Conservation (phyloP, 2,329 filamentous ascomycete genomes). For the Pestalotiopsis sp. region DNA sequence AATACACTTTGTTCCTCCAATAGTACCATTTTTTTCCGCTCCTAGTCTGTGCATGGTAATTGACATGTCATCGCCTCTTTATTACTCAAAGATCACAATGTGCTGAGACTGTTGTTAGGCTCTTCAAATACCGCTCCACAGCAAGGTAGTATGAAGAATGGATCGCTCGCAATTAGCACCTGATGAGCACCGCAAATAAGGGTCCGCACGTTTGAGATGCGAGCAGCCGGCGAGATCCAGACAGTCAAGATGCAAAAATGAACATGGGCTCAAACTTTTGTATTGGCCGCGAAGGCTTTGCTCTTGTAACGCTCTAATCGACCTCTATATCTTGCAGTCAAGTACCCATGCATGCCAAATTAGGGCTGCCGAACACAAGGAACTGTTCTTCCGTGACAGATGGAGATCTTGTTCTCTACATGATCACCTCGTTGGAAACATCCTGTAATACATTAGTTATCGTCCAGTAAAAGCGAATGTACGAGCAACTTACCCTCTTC, state of each 20-base stretch:
- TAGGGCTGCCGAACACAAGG: neutral
- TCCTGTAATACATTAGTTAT: conserved; percentile 54
- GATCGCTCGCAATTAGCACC: too few relatives aligned
- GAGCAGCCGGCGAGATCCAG: neutral
- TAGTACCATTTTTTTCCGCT: too few relatives aligned
- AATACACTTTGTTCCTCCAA: too few relatives aligned
- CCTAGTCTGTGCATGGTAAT: too few relatives aligned
- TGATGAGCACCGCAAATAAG: too few relatives aligned
- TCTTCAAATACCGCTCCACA: too few relatives aligned
- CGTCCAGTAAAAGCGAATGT: neutral
- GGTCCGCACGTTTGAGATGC: too few relatives aligned
- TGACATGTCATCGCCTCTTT: too few relatives aligned
- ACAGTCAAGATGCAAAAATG: neutral
- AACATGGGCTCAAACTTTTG: neutral
- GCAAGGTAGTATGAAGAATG: too few relatives aligned
- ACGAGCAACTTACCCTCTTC: conserved; percentile 73
- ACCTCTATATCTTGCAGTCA: neutral
- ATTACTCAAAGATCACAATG: too few relatives aligned
- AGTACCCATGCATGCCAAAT: neutral
- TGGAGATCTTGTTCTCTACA: conserved; percentile 56
- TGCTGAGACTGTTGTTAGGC: too few relatives aligned
- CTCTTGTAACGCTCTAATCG: neutral
- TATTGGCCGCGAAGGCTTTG: neutral
- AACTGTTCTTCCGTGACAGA: neutral
- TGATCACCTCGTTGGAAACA: conserved; percentile 85